These are phyloP conservation scores for Cymbidium sinense DNA, from an alignment of 106 monocot species.

Conservation along the genomic window DNA sequence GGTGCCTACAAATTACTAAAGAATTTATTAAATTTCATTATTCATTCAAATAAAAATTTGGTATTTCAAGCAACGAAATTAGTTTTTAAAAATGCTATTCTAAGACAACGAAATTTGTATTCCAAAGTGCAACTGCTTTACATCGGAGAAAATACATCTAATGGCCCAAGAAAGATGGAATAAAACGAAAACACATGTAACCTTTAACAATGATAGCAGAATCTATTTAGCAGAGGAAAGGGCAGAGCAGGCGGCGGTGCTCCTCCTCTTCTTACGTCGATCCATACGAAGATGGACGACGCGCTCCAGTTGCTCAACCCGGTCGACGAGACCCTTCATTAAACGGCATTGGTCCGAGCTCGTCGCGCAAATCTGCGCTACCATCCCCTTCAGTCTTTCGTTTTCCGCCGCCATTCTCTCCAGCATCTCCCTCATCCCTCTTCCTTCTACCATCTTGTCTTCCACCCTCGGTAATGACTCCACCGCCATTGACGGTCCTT, in stretches of 20 bases:
- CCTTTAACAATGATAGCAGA: too few species aligned
- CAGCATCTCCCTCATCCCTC: constrained; percentile 31
- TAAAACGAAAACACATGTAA: too few species aligned
- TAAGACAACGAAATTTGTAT: too few species aligned
- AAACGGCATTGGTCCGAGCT: constrained; percentile 51
- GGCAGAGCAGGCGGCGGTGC: neutral
- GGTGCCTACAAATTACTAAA: too few species aligned
- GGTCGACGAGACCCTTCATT: constrained; percentile 42
- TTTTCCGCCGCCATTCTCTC: constrained; percentile 47
- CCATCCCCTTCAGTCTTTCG: constrained; percentile 37
- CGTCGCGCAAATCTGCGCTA: constrained; percentile 48
- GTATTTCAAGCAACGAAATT: too few species aligned
- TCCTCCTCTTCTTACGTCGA: constrained; percentile 24
- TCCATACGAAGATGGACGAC: constrained; percentile 43
- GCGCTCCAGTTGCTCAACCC: constrained; percentile 50
- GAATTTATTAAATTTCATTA: too few species aligned
- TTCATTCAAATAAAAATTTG: too few species aligned
- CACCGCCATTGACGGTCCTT: neutral
- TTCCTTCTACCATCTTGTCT: neutral
- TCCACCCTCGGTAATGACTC: neutral
- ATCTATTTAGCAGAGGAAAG: neutral
- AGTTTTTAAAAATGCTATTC: too few species aligned
- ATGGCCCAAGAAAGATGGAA: too few species aligned
- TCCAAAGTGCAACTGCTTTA: too few species aligned
- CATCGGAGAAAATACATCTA: too few species aligned